Evolutionary conservation across 768 basidiomycete species (phyloP).

Genomic region (Mycena leptocephala): DNA sequence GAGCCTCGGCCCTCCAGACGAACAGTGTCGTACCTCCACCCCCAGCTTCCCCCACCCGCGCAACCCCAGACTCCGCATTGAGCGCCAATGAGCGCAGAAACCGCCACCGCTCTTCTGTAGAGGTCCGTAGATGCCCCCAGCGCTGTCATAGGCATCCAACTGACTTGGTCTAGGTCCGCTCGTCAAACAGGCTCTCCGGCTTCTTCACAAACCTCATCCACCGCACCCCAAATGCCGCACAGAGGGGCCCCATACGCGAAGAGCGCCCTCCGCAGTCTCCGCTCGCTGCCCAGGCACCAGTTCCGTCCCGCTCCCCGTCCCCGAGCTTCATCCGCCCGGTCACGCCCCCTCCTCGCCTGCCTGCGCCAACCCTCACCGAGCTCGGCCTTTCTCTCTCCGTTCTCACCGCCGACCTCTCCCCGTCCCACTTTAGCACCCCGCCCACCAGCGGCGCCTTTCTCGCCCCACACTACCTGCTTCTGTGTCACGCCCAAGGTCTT

Average conservation of each 20-base stretch:
- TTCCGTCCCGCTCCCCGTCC: constrained; percentile 71
- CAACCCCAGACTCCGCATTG: constrained; percentile 48
- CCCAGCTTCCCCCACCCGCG: constrained; percentile 44
- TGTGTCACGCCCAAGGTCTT: constrained; percentile 90
- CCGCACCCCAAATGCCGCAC: constrained; percentile 54
- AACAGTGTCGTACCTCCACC: constrained; percentile 38
- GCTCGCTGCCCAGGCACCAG: constrained; percentile 42
- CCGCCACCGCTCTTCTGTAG: constrained; percentile 69
- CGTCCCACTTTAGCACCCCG: constrained; percentile 84
- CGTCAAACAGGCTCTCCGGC: constrained; percentile 86
- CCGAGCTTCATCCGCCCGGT: constrained; percentile 68
- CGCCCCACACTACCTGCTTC: constrained; percentile 84
- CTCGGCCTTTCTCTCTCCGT: constrained; percentile 82
- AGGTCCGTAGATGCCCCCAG: constrained; percentile 61
- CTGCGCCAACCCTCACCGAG: constrained; percentile 81
- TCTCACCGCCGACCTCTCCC: constrained; percentile 78
- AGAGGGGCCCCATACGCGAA: constrained; percentile 54
- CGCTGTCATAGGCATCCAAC: background rate
- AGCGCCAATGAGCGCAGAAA: constrained; percentile 55
- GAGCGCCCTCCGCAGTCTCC: constrained; percentile 41
- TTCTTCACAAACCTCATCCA: constrained; percentile 88
- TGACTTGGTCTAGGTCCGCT: constrained; percentile 61
- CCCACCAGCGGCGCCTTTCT: constrained; percentile 87
- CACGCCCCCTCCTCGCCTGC: constrained; percentile 82
- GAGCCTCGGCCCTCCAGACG: constrained; percentile 51